phyloP scores from a whole-genome alignment of 352 stramenopile species.

The Bremia lactucae region DNA sequence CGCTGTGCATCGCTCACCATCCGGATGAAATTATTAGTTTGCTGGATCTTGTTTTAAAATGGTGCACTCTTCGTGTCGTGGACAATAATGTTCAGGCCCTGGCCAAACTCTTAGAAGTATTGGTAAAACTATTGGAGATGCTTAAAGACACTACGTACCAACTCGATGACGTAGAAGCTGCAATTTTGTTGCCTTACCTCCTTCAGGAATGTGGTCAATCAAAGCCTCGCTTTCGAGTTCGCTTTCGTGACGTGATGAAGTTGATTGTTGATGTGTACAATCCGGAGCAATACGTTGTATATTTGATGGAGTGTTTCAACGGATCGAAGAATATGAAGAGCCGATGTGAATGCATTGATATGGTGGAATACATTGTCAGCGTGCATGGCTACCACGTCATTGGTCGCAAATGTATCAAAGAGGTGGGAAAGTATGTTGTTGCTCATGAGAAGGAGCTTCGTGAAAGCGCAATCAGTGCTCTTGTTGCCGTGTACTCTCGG shows the following conservation, averaged over 20 bases:
- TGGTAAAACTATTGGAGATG: slow-evolving; percentile 76
- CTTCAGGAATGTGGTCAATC: slow-evolving; percentile 78
- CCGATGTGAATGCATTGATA: slow-evolving; percentile 73
- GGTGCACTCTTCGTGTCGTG: slow-evolving; percentile 73
- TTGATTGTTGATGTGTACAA: slow-evolving; percentile 71
- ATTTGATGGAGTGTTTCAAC: slow-evolving; percentile 75
- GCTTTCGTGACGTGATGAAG: slow-evolving; percentile 80
- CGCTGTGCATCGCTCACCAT: slow-evolving; percentile 48
- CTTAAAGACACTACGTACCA: slow-evolving; percentile 53
- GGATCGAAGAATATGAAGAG: slow-evolving; percentile 83
- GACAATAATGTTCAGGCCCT: slow-evolving; percentile 85
- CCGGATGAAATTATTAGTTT: slow-evolving; percentile 52
- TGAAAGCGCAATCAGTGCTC: slow-evolving; percentile 56
- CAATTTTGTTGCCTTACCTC: slow-evolving; percentile 72
- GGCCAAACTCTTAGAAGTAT: slow-evolving; percentile 68
- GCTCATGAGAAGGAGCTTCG: slow-evolving; percentile 78
- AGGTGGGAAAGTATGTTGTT: slow-evolving; percentile 68
- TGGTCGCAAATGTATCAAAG: slow-evolving; percentile 66
- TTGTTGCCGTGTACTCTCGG: slow-evolving; percentile 61
- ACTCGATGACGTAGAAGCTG: slow-evolving; percentile 74
- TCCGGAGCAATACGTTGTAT: slow-evolving; percentile 62
- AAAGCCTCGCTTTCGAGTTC: slow-evolving; percentile 71
- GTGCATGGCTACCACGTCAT: slow-evolving; percentile 47
- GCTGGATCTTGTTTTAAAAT: slow-evolving; percentile 79
- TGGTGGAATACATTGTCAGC: slow-evolving; percentile 69